Conservation (phyloP, 2,329 filamentous ascomycete genomes). For the Alternaria infectoria region DNA sequence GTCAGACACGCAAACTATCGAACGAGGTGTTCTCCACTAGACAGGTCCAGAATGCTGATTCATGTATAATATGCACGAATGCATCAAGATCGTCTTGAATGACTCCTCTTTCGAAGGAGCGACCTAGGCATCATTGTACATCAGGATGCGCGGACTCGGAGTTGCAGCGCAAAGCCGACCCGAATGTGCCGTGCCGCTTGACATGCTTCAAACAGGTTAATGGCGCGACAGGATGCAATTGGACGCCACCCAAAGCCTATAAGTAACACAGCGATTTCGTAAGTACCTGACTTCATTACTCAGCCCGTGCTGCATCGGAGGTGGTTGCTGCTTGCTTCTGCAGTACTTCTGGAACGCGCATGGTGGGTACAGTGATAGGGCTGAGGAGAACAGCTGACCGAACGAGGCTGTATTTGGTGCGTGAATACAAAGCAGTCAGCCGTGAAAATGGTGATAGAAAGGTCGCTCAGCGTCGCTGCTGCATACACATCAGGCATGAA, state of each 20-base stretch:
- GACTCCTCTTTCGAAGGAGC: background rate
- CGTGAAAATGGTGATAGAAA: background rate
- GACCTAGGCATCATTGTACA: background rate
- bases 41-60: conserved; percentile 7
- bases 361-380: conserved; percentile 2
- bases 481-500: background rate
- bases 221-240: background rate
- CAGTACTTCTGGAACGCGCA: conserved; percentile 1
- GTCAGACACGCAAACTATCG: background rate
- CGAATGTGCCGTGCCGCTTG: background rate
- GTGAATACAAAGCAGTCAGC: conserved; percentile 11
- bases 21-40: background rate
- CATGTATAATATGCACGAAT: background rate
- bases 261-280: background rate
- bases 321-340: background rate
- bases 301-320: conserved; percentile 7
- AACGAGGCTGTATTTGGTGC: conserved; percentile 12
- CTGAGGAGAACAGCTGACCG: conserved; percentile 15
- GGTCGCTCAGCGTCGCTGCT: conserved; percentile 2
- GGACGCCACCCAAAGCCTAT: conserved; percentile 1
- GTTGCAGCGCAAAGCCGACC: background rate
- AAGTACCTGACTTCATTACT: conserved; percentile 15
- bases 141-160: background rate
- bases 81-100: background rate
- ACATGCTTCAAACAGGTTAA: background rate